These are phyloP conservation scores for Exophiala oligosperma DNA, from an alignment of 2,329 filamentous ascomycete genomes.

Conservation along the genomic window DNA sequence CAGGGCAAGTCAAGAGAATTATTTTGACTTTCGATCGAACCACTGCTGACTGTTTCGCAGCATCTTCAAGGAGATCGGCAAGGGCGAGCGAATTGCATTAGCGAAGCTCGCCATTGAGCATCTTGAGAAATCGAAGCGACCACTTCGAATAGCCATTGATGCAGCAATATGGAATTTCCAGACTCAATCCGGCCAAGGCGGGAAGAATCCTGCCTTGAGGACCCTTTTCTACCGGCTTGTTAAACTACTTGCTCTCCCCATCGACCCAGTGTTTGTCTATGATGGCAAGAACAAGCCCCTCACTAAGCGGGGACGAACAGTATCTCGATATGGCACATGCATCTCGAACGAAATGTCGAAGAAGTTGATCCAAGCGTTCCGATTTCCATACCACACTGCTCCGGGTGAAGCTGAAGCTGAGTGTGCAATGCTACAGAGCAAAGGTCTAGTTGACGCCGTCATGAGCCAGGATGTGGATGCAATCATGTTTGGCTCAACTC, in stretches of 20 bases:
- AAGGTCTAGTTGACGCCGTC: conserved; percentile 86
- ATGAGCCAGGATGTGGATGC: conserved; percentile 96
- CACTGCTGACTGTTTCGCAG: conserved; percentile 45
- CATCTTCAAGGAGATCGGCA: conserved; percentile 86
- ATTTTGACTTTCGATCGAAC: too few relatives aligned
- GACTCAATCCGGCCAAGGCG: conserved; percentile 79
- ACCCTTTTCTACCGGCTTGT: conserved; percentile 91
- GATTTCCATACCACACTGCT: conserved; percentile 79
- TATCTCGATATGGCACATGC: conserved; percentile 57
- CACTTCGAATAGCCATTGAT: conserved; percentile 86
- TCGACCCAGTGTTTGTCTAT: conserved; percentile 87
- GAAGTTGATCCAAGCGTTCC: conserved; percentile 79
- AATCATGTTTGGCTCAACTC: conserved; percentile 89
- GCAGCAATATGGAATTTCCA: conserved; percentile 98
- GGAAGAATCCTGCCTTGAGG: conserved; percentile 83
- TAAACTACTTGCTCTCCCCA: conserved; percentile 71
- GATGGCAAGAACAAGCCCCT: conserved; percentile 82
- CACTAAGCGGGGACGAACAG: conserved; percentile 83
- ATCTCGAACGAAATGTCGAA: conserved; percentile 75
- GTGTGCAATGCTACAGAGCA: conserved; percentile 79
- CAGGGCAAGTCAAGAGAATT: too few relatives aligned
- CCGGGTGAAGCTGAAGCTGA: conserved; percentile 96
- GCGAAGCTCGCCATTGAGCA: conserved; percentile 79
- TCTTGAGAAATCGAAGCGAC: conserved; percentile 67
- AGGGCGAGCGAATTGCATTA: conserved; percentile 75